These are phyloP conservation scores for Tricladium varicosporioides DNA, from an alignment of 2,329 filamentous ascomycete species.

Conservation along the genomic window DNA sequence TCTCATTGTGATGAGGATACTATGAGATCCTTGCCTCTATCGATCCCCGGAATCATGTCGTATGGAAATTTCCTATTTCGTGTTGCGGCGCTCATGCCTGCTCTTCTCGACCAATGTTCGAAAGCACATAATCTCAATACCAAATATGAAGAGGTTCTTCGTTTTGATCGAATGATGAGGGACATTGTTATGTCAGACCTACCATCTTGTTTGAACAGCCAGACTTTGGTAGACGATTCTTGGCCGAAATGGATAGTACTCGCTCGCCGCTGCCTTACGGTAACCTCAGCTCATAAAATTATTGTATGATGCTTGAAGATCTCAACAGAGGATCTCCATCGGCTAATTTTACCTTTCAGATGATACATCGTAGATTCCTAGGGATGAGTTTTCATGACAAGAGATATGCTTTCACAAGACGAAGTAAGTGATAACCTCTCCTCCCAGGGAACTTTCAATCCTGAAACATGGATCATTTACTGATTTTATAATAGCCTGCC, in stretches of 20 bases:
- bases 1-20: constrained; percentile 21
- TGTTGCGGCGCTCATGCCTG: constrained; percentile 20
- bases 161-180: constrained; percentile 21
- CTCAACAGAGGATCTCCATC: neutral
- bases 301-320: constrained; percentile 6
- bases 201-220: constrained; percentile 19
- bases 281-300: constrained; percentile 23
- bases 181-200: constrained; percentile 20
- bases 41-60: constrained; percentile 14
- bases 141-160: constrained; percentile 21
- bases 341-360: constrained; percentile 1
- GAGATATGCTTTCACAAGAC: constrained; percentile 18
- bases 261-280: constrained; percentile 17
- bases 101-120: constrained; percentile 14
- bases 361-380: constrained; percentile 23
- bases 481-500: constrained; percentile 10
- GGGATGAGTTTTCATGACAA: constrained; percentile 22
- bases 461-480: neutral
- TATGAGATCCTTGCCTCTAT: constrained; percentile 7
- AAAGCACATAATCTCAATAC: constrained; percentile 10
- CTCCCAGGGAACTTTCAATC: neutral
- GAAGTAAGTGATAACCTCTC: neutral
- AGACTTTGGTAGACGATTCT: constrained; percentile 13
- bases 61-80: constrained; percentile 20
- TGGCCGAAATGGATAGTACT: constrained; percentile 20